These are phyloP conservation scores for Podospora pseudocomata DNA, from an alignment of 495 filamentous ascomycete species.

Conservation along the genomic window DNA sequence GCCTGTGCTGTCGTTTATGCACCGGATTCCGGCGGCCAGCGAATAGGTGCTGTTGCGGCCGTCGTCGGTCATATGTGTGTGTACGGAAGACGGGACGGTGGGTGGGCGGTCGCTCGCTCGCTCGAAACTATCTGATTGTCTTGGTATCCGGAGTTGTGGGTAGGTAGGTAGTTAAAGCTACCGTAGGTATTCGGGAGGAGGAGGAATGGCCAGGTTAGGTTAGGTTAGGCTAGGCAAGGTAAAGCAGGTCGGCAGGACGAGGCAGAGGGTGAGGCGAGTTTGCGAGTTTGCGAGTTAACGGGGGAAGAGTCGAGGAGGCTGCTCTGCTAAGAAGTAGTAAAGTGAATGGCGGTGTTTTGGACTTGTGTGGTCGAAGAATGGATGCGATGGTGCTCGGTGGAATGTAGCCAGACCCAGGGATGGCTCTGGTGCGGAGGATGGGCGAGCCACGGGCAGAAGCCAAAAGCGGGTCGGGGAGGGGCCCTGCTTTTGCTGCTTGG, in stretches of 20 bases:
- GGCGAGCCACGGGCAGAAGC: constrained; percentile 2
- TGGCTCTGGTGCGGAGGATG: not conserved
- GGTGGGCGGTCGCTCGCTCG: no score
- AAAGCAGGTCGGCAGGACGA: not conserved
- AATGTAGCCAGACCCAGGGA: constrained; percentile 9
- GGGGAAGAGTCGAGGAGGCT: not conserved
- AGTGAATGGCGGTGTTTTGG: not conserved
- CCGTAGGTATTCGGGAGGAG: not conserved
- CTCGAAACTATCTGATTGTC: not conserved
- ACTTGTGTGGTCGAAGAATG: not conserved
- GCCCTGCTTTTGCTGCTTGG: constrained; percentile 17
- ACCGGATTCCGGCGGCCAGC: constrained; percentile 18
- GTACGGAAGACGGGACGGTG: not conserved
- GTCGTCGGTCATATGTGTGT: constrained; percentile 18
- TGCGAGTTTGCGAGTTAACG: not conserved
- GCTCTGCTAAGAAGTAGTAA: not conserved
- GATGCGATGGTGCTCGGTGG: not conserved
- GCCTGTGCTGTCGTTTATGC: constrained; percentile 20
- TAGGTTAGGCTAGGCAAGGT: not conserved
- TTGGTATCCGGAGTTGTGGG: not conserved
- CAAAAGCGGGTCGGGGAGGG: constrained; percentile 18
- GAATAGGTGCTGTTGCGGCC: constrained; percentile 9
- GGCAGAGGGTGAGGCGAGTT: not conserved
- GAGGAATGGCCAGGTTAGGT: not conserved
- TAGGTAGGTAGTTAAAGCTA: no score